Percentiles rank a stretch among this genome's conserved stretches.
phyloP scores from a whole-genome alignment of 345 rosid species.

The Melaleuca quinquenervia region DNA sequence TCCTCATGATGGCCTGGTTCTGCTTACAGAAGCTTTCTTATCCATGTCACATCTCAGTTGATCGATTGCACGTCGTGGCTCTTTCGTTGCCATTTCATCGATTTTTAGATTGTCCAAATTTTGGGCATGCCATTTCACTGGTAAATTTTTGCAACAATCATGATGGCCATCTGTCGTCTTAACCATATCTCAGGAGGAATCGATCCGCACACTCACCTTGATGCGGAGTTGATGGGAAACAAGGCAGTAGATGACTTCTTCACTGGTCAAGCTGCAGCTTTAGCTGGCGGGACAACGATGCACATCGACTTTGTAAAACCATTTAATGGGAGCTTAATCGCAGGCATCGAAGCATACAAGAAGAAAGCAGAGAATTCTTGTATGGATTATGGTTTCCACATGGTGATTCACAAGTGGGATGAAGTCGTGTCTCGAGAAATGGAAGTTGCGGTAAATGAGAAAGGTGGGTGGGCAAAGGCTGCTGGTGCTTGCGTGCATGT shows the following conservation, averaged over 20 bases:
- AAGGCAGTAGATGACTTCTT: constrained; percentile 76
- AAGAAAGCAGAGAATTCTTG: constrained; percentile 62
- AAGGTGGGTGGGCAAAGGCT: constrained; percentile 25
- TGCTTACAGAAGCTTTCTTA: neutral
- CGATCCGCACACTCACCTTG: constrained; percentile 90
- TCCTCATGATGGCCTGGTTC: neutral
- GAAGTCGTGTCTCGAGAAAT: constrained; percentile 68
- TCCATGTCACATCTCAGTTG: neutral
- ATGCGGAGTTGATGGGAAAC: constrained; percentile 62
- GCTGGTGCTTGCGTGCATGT: neutral
- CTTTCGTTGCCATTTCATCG: neutral
- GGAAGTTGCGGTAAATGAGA: constrained; percentile 81
- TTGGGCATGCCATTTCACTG: neutral
- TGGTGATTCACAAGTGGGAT: constrained; percentile 91
- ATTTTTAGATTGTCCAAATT: neutral
- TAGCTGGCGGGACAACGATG: constrained; percentile 98
- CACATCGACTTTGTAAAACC: constrained; percentile 89
- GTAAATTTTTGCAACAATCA: neutral
- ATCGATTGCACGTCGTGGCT: neutral
- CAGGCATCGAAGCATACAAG: constrained; percentile 62
- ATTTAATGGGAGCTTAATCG: constrained; percentile 53
- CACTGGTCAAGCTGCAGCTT: constrained; percentile 98
- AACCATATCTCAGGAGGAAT: constrained; percentile 54
- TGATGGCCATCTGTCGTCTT: neutral
- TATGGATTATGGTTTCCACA: constrained; percentile 97